Base-by-base conservation (phyloP, 1,284 basidiomycete genomes). In the Gomphus sp. region DNA sequence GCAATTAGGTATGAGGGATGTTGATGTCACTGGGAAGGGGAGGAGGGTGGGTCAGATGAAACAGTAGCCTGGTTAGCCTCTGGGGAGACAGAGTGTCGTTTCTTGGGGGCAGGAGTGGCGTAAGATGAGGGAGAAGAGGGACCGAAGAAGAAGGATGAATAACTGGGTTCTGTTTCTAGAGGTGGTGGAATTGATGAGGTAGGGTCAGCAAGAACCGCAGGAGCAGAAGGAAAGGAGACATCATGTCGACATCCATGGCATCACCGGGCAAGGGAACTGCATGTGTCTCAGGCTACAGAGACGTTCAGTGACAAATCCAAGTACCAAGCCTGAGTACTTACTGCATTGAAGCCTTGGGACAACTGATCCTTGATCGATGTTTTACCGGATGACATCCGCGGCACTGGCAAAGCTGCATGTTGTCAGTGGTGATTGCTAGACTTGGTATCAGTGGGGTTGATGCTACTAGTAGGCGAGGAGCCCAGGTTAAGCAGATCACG, bases 201-300 rank as follows among this genome's bases (percentile, higher is more conserved):
- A 31, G 34, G 54, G 45, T 41, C 55, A 41, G 58, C 58, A 34
- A 52, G 14, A 18, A 55, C 50, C 41, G 41, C 51, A 41, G 16
- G 67, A 66, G 62, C 69, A 66, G 28, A 68, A 69, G 9, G 34
- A 33, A 51, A 51, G 55, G 51, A 61, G 63, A 66, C 76, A 18
- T 78, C 79, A 41, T 76, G 68, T 90, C 88, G 44, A 90, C 76
- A 64, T 90, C 87, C 88, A 90, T 90, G 22, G 82, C 82, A 68
- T 89, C 87, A 60, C 80, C 80, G 52, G 69, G 67, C 33, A 77
- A 66, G n/a, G 71, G 66, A n/a, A n/a, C n/a, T n/a, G n/a, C n/a
- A n/a, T n/a, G n/a, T n/a, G n/a, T n/a, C n/a, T n/a, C n/a, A n/a
- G 41, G 56, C 56, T 61, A 34, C 22, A 53, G 22, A 44, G 22